Evolutionary conservation across 495 filamentous ascomycete genomes (phyloP), one percentile per base, ranked within the genome.

Genomic region (Trichoderma reesei): DNA sequence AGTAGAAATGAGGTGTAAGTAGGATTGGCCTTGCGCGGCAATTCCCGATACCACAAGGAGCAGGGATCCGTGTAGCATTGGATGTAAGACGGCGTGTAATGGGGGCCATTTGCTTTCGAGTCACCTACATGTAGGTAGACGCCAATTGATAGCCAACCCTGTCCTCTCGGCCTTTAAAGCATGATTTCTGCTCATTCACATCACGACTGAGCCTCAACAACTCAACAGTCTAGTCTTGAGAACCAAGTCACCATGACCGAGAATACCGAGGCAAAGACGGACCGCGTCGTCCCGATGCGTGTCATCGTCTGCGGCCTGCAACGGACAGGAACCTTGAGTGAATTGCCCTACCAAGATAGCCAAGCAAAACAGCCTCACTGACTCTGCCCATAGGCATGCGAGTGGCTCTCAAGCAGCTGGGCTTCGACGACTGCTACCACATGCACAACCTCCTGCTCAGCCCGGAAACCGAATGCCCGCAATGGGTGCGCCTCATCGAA

Each of bases 401-500:
- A 63, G 81, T 78, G 62, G 85, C 85, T 9, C 76, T 88, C 48
- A 80, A 85, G 65, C 77, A 84, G 59, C 78, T 88, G 34, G 85
- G 85, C 59, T 87, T 82, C 70, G 66, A 77, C 65, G 82, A 86
- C 72, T 82, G 79, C 64, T 87, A 89, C 78, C 86, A 88, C 74
- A 88, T 87, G 84, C 41, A 63, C 16, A 42, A 41, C 31, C n/a
- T 63, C 0, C n/a, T 41, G 3, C 41, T 46, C 6, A 63, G 48
- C 31, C 38, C 41, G 4, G 39, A 63, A 18, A 13, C 11, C 14
- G 38, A 63, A 18, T 18, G 39, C 26, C 61, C 37, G n/a, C 84
- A 87, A 76, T 88, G 86, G 86, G 79, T 81, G 70, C 83, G 87
- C 69, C 85, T 85, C 48, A 75, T 88, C n/a, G 74, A 75, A 20